Conservation (phyloP, 176 grass and related monocot genomes). For the Oryza glaberrima region DNA sequence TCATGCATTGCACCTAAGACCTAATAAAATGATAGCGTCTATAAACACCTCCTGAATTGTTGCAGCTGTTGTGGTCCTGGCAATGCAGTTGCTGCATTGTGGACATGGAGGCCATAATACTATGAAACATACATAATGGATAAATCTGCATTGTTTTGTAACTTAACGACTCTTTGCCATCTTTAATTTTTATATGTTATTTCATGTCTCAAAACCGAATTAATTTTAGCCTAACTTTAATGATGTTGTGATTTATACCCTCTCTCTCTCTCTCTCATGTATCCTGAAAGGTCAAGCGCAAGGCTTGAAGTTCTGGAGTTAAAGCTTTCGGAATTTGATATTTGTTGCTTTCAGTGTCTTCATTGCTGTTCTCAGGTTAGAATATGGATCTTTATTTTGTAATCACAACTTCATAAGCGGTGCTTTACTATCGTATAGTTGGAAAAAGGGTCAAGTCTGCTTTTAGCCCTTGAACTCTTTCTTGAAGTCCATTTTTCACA, state of each 20-base stretch:
- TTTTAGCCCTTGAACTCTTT: neutral
- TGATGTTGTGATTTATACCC: slow-evolving; percentile 20
- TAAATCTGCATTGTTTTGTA: slow-evolving; percentile 36
- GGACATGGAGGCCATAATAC: neutral
- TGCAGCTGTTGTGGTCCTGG: neutral
- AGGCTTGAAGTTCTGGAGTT: slow-evolving; percentile 56
- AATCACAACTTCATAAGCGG: neutral
- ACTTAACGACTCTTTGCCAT: neutral
- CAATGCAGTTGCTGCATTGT: neutral
- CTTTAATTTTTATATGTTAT: neutral
- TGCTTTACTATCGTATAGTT: slow-evolving; percentile 22
- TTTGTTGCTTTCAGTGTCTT: slow-evolving; percentile 31
- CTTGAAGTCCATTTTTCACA: neutral
- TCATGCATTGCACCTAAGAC: neutral
- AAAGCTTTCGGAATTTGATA: slow-evolving; percentile 27
- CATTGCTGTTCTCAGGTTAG: slow-evolving; percentile 41
- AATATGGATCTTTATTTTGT: slow-evolving; percentile 26
- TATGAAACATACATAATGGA: neutral
- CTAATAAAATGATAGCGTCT: neutral
- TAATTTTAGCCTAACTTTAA: neutral
- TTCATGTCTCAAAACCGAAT: slow-evolving; percentile 1
- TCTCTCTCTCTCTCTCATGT: slow-evolving; percentile 22
- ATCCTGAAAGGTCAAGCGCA: slow-evolving; percentile 67
- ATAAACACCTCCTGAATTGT: neutral
- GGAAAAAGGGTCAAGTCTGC: neutral